These are phyloP conservation scores for Oenanthe sinensis DNA, from an alignment of 129 eudicot species.

Conservation along the genomic window DNA sequence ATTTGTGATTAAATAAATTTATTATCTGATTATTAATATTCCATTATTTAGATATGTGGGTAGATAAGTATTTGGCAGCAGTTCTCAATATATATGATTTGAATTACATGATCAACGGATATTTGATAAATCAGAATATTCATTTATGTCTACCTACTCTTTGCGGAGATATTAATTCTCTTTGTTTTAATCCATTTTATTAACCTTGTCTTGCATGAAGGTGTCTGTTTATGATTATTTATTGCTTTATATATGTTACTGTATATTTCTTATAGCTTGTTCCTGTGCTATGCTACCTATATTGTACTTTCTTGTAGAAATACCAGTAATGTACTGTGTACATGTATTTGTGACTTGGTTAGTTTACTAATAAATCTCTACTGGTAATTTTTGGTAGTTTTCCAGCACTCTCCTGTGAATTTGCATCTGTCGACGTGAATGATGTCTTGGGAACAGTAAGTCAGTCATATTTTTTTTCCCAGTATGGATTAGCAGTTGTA, in stretches of 20 bases:
- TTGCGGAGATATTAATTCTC: neutral
- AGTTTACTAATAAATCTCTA: conserved; percentile 7
- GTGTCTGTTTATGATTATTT: neutral
- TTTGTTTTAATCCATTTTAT: neutral
- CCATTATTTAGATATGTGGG: too few relatives aligned
- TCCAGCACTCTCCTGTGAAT: conserved; percentile 96
- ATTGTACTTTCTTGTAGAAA: neutral
- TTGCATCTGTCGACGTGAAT: conserved; percentile 96
- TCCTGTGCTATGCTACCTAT: conserved; percentile 1
- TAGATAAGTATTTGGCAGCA: too few relatives aligned
- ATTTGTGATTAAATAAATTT: too few relatives aligned
- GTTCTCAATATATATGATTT: too few relatives aligned
- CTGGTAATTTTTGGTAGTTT: conserved; percentile 40
- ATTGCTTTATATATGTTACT: neutral
- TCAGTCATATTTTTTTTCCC: conserved; percentile 10
- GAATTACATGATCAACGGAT: neutral
- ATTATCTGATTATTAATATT: too few relatives aligned
- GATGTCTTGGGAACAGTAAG: conserved; percentile 99
- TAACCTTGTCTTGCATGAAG: neutral
- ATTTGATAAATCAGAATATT: neutral
- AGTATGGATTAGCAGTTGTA: conserved; percentile 1
- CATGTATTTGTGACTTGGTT: neutral
- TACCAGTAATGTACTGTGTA: neutral
- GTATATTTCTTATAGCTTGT: conserved; percentile 4
- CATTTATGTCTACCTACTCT: too few relatives aligned